Conservation (phyloP, 2,329 filamentous ascomycete genomes). For the Cladophialophora carrionii region DNA sequence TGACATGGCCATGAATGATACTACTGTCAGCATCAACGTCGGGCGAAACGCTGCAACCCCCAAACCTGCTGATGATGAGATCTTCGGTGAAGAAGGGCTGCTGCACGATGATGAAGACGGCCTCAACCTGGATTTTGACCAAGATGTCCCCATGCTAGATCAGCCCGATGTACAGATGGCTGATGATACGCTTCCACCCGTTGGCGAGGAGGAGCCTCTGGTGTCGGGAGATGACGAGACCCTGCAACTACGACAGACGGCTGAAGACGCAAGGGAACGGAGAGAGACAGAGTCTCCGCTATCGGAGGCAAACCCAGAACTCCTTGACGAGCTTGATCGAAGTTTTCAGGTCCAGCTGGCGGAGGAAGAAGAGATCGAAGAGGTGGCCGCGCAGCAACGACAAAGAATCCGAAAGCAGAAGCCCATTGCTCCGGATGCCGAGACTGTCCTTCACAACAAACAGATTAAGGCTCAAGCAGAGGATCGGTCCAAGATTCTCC, state of each 20-base stretch:
- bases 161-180: constrained; percentile 46
- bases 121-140: constrained; percentile 56
- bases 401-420: constrained; percentile 80
- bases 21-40: constrained; percentile 75
- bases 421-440: constrained; percentile 76
- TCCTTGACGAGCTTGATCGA: constrained; percentile 66
- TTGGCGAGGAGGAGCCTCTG: constrained; percentile 54
- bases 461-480: constrained; percentile 86
- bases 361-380: constrained; percentile 53
- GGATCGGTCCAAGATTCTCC: constrained; percentile 84
- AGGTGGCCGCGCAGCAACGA: constrained; percentile 62
- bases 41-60: constrained; percentile 81
- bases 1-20: constrained; percentile 66
- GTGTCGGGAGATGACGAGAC: constrained; percentile 52
- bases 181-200: constrained; percentile 60
- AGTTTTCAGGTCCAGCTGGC: constrained; percentile 59
- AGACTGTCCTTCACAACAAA: constrained; percentile 74
- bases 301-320: constrained; percentile 56
- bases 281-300: constrained; percentile 58
- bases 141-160: constrained; percentile 50
- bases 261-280: constrained; percentile 42
- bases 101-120: constrained; percentile 57
- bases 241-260: constrained; percentile 50
- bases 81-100: constrained; percentile 55
- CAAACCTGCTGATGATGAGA: constrained; percentile 68